Percentiles rank a stretch among this genome's conserved stretches.
Conservation (phyloP, 1,139 yeast species). For the Nakaseomyces delphensis region DNA sequence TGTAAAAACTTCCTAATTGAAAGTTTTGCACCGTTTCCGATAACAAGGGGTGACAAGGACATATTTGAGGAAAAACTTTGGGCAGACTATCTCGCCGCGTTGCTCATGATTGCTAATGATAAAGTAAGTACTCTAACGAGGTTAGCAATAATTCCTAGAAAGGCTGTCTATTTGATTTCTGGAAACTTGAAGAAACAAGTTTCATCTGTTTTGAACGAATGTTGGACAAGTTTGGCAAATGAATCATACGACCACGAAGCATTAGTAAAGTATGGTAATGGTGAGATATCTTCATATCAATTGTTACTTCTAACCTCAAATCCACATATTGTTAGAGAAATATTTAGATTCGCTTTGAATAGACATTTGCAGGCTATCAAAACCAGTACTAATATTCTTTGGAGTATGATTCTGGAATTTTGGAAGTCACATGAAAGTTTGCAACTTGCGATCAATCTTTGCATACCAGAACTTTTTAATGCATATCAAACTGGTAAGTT, state of each 20-base stretch:
- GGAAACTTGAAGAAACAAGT: constrained; percentile 57
- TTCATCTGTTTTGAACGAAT: constrained; percentile 46
- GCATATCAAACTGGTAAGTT: constrained; percentile 23
- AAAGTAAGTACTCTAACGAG: constrained; percentile 37
- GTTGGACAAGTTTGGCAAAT: constrained; percentile 65
- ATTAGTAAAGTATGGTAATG: constrained; percentile 47
- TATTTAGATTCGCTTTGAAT: constrained; percentile 63
- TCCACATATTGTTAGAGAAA: constrained; percentile 53
- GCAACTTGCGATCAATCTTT: constrained; percentile 16
- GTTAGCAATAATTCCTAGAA: constrained; percentile 61
- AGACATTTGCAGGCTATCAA: constrained; percentile 53
- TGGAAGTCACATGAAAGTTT: constrained; percentile 18
- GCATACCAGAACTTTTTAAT: constrained; percentile 25
- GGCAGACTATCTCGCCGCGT: constrained; percentile 55
- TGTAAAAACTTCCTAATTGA: constrained; percentile 47
- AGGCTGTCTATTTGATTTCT: constrained; percentile 58
- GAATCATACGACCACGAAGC: constrained; percentile 8
- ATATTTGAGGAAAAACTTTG: constrained; percentile 48
- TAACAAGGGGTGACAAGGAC: constrained; percentile 39
- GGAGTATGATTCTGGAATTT: constrained; percentile 41
- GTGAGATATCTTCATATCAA: constrained; percentile 64
- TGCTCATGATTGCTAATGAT: constrained; percentile 39
- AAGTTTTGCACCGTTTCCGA: constrained; percentile 41
- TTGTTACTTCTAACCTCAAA: constrained; percentile 52
- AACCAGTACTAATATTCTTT: constrained; percentile 59